A percentile compares a stretch with the other conserved stretches of the same genome.
Conservation (phyloP, 495 filamentous ascomycete genomes). For the Staphylotrichum longicolle region DNA sequence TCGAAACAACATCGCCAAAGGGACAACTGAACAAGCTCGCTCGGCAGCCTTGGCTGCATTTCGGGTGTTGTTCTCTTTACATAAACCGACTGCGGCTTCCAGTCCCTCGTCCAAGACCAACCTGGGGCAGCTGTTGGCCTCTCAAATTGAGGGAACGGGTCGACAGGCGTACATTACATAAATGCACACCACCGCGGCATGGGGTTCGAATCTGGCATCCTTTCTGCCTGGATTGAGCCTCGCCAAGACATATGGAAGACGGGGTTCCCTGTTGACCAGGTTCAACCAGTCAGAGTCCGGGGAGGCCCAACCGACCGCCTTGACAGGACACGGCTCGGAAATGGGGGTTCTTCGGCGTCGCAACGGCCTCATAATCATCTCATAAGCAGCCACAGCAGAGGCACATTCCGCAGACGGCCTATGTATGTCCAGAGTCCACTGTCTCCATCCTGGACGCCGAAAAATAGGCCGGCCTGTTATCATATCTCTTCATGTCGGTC, state of each 20-base stretch:
- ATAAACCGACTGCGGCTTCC: no score
- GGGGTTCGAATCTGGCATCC: no score
- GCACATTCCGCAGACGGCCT: constrained; percentile 1
- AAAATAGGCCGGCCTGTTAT: constrained; percentile 15
- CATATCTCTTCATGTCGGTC: constrained; percentile 17
- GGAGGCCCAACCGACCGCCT: not conserved
- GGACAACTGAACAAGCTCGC: no score
- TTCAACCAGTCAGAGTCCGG: no score
- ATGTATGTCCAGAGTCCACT: not conserved
- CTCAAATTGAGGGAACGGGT: no score
- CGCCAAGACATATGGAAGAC: not conserved
- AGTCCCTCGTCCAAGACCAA: no score
- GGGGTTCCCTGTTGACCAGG: not conserved
- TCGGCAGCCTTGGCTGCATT: constrained; percentile 3
- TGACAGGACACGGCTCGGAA: constrained; percentile 32
- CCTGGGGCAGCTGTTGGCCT: no score
- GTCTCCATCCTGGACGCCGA: constrained; percentile 6
- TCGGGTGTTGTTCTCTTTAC: not conserved
- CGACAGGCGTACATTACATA: no score
- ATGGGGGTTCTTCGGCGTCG: constrained; percentile 11
- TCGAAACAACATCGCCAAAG: not conserved
- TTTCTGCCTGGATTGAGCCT: no score
- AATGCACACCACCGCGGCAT: no score
- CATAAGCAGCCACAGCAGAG: constrained; percentile 29
- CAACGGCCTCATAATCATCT: constrained; percentile 34